Conservation (phyloP, 805 yeast species). For the Kazachstania bromeliacearum region DNA sequence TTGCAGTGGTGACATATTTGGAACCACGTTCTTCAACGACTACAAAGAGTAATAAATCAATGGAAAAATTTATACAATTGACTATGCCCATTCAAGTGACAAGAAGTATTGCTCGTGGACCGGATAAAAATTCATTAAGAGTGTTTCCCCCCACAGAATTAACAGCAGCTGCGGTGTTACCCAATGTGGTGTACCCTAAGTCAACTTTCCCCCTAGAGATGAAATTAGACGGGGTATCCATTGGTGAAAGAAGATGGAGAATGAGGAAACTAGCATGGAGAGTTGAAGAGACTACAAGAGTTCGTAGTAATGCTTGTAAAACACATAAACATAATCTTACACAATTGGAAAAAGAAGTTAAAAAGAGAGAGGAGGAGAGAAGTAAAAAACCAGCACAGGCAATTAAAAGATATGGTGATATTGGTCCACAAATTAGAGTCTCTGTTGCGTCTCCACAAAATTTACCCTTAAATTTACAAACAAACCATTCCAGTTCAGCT, state of each 20-base stretch:
- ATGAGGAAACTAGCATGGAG: constrained; percentile 86
- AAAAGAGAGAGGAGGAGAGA: constrained; percentile 33
- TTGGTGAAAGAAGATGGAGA: constrained; percentile 68
- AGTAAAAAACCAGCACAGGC: constrained; percentile 21
- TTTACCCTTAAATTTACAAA: constrained; percentile 12
- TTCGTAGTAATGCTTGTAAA: constrained; percentile 49
- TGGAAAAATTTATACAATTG: constrained; percentile 33
- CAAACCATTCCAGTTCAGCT: background rate
- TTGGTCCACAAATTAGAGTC: constrained; percentile 32
- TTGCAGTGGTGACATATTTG: constrained; percentile 48
- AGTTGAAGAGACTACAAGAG: constrained; percentile 70
- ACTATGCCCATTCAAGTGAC: constrained; percentile 60
- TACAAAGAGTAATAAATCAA: background rate
- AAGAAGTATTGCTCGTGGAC: constrained; percentile 70
- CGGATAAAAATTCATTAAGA: constrained; percentile 77
- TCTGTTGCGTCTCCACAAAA: constrained; percentile 28
- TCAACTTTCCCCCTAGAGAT: constrained; percentile 78
- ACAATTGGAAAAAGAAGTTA: constrained; percentile 19
- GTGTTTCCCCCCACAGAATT: constrained; percentile 94
- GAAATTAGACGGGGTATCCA: constrained; percentile 61
- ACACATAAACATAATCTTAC: constrained; percentile 44
- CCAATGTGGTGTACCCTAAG: constrained; percentile 82
- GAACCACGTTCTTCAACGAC: constrained; percentile 16
- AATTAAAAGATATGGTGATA: constrained; percentile 32
- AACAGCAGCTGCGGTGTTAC: constrained; percentile 77